phyloP scores from a whole-genome alignment of 2,329 filamentous ascomycete genomes.

The Parasarocladium wereldwijsianum region DNA sequence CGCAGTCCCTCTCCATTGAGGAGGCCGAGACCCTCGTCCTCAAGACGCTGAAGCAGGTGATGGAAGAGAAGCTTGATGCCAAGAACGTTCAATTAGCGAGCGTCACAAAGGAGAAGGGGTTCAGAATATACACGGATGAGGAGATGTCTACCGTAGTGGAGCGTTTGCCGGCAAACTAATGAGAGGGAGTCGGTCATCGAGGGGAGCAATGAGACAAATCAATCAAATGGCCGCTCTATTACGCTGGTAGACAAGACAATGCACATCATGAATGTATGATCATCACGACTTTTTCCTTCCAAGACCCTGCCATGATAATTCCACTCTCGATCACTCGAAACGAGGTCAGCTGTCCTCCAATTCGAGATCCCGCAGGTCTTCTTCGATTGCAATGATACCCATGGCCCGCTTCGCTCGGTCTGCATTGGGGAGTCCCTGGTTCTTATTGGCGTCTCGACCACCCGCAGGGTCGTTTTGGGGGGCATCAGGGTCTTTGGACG shows the following conservation, averaged over 20 bases:
- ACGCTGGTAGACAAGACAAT: no score
- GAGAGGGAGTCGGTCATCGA: no score
- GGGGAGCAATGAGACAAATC: no score
- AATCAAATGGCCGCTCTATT: no score
- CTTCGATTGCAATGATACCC: conserved; percentile 64
- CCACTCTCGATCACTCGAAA: background rate
- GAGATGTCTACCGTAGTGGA: conserved; percentile 92
- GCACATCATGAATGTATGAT: conserved; percentile 4
- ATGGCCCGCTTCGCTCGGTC: conserved; percentile 61
- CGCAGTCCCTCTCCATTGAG: conserved; percentile 67
- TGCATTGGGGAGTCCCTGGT: no score
- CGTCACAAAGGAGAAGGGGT: conserved; percentile 93
- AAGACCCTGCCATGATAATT: conserved; percentile 4
- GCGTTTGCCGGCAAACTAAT: conserved; percentile 57
- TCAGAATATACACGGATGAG: conserved; percentile 95
- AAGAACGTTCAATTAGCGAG: conserved; percentile 98
- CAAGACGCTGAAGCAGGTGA: conserved; percentile 98
- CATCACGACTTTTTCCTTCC: no score
- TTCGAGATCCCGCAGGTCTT: conserved; percentile 52
- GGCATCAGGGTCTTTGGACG: no score
- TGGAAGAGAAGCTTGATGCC: conserved; percentile 98
- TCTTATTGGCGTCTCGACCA: no score
- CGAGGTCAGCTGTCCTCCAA: conserved; percentile 25
- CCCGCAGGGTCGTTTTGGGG: no score
- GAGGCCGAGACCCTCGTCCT: conserved; percentile 92